These are phyloP conservation scores for Lonicera japonica DNA, from an alignment of 129 eudicot species.

Conservation along the genomic window DNA sequence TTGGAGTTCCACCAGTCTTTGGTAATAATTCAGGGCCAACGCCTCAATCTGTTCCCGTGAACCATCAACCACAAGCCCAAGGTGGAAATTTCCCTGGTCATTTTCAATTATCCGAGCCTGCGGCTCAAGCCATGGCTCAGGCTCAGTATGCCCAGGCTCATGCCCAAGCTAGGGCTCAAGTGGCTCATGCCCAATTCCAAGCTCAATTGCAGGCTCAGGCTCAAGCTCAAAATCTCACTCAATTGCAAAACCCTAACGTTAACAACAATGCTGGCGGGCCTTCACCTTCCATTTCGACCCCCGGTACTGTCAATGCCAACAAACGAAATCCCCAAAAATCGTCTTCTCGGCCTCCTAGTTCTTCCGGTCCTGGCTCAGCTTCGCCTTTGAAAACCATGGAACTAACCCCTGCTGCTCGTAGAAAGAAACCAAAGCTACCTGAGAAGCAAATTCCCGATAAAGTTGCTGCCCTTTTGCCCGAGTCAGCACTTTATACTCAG, in stretches of 20 bases:
- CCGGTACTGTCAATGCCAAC: constrained; percentile 29
- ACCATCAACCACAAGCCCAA: constrained; percentile 26
- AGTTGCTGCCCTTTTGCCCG: constrained; percentile 71
- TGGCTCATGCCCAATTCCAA: constrained; percentile 24
- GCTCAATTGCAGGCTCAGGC: constrained; percentile 21
- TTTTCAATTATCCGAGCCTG: constrained; percentile 45
- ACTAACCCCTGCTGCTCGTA: constrained; percentile 72
- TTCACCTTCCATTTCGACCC: constrained; percentile 48
- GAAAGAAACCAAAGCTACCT: constrained; percentile 51
- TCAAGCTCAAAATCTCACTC: constrained; percentile 29
- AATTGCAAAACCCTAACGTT: constrained; percentile 11
- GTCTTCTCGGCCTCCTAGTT: constrained; percentile 50
- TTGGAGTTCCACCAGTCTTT: constrained; percentile 25
- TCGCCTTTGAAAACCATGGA: constrained; percentile 89
- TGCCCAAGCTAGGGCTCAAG: constrained; percentile 35
- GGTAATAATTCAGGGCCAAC: constrained; percentile 32
- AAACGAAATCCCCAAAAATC: constrained; percentile 54
- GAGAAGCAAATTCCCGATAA: constrained; percentile 69
- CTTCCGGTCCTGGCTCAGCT: constrained; percentile 52
- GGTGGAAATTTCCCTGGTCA: constrained; percentile 47
- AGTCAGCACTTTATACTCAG: constrained; percentile 73
- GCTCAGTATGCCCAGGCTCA: constrained; percentile 41
- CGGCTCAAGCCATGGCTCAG: constrained; percentile 48
- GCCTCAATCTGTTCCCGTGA: constrained; percentile 26
- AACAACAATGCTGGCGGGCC: constrained; percentile 28